Conservation (phyloP, 805 yeast species). For the Wickerhamomyces queroliae region DNA sequence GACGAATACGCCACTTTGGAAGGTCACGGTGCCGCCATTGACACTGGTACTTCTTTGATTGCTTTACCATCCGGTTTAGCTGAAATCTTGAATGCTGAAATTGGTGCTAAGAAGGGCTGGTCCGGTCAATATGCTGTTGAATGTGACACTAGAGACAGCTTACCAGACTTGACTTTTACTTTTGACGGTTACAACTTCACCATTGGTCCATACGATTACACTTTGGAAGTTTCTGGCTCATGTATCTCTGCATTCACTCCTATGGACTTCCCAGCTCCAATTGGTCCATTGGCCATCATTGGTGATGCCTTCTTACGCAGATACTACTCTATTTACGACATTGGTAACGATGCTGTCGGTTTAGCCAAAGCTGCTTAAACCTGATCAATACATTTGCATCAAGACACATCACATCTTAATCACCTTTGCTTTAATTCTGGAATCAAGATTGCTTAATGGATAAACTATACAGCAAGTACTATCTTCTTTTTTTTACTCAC, state of each 20-base stretch:
- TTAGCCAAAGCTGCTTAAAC: conserved; percentile 68
- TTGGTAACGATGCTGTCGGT: conserved; percentile 90
- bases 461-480: neutral
- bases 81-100: conserved; percentile 89
- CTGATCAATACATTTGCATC: neutral
- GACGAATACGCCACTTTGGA: conserved; percentile 82
- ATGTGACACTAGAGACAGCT: conserved; percentile 73
- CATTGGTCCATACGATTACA: conserved; percentile 84
- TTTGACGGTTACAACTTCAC: conserved; percentile 91
- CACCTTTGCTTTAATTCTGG: too few species aligned
- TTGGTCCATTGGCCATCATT: conserved; percentile 92
- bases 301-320: conserved; percentile 97
- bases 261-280: conserved; percentile 95
- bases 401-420: neutral
- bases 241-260: conserved; percentile 97
- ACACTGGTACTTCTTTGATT: conserved; percentile 96
- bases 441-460: neutral
- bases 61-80: conserved; percentile 94
- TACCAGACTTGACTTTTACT: conserved; percentile 90
- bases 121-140: conserved; percentile 94
- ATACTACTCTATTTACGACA: conserved; percentile 90
- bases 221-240: conserved; percentile 88
- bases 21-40: conserved; percentile 93
- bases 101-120: conserved; percentile 97
- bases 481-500: neutral